Evolutionary conservation across 2,329 filamentous ascomycete genomes (phyloP), one percentile per base, ranked within the genome.

Genomic region (Cercospora brassicicola): DNA sequence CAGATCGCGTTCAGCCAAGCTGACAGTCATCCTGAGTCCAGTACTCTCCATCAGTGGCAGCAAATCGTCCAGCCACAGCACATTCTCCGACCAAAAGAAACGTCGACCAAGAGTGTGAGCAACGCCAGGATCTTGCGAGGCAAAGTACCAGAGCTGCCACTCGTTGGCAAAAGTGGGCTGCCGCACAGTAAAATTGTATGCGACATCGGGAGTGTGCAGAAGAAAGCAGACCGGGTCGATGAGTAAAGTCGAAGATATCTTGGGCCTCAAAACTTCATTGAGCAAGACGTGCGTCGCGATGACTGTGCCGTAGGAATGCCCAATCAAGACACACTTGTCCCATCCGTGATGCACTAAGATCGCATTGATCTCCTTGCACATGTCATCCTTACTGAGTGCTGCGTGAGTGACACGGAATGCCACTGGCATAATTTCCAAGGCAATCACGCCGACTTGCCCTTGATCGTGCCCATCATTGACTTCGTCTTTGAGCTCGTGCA

Each of bases 11-110:
- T 85, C 86, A 9, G 85, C 83, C 28, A 91, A 79, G 66, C 82
- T 85, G 0, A 90, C 87, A 0, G 86, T 88, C 11, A 88, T 84
- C 23, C 78, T 68, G 48, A 79, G 76, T 0, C 74, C 70, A 3
- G 53, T 59, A 1, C 55, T 51, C 65, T 78, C 69, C 67, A 78
- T 65, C 9, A 78, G 72, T 7, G 77, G 77, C 31, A 84, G 66
- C 51, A 91, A 75, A 69, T 91, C 88, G 51, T 91, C 87, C 72
- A 87, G 88, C 89, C 90, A 92, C 6, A 91, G 79, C 56, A 90
- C 87, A 71, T 90, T 91, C 71, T 91, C 84, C 26, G 83, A 83
- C 90, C 90, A 92, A 78, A 91, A 91, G 79, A 92, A 91, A 73
- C 88, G 84, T 3, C 90, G 31, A 0, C 84, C 86, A 1, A 92